Percentiles rank a stretch among this genome's conserved stretches.
These are phyloP conservation scores for Leccinum subgranulosum DNA, from an alignment of 768 basidiomycete genomes.

Conservation along the genomic window DNA sequence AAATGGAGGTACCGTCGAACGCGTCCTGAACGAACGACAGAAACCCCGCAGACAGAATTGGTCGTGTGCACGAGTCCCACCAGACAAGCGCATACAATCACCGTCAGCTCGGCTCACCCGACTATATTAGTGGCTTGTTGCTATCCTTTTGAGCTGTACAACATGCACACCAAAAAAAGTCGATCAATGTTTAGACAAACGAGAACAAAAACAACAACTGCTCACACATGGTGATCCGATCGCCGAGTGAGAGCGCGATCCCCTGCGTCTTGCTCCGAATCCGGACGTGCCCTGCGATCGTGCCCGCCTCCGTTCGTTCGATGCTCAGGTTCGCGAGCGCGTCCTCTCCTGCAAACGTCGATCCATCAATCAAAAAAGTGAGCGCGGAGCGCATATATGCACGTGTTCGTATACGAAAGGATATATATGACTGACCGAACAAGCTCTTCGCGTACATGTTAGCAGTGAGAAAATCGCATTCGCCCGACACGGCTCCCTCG, in stretches of 20 bases:
- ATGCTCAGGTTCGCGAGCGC: conserved; percentile 93
- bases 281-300: conserved; percentile 88
- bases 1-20: background rate
- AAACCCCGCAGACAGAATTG: background rate
- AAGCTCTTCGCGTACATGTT: conserved; percentile 95
- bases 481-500: conserved; percentile 81
- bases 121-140: conserved; percentile 31
- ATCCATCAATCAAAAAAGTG: background rate
- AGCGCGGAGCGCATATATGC: too few species aligned
- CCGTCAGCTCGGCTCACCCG: background rate
- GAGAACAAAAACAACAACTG: background rate
- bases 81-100: background rate
- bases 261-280: conserved; percentile 98
- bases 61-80: background rate
- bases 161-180: background rate
- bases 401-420: background rate
- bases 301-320: conserved; percentile 79
- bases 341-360: conserved; percentile 69
- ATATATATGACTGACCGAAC: conserved; percentile 63
- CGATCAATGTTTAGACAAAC: background rate
- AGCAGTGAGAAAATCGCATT: conserved; percentile 95
- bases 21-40: background rate
- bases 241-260: conserved; percentile 92
- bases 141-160: conserved; percentile 43
- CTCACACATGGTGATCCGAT: conserved; percentile 70